Conservation (phyloP, 345 rosid species). For the Xanthoceras sorbifolium region DNA sequence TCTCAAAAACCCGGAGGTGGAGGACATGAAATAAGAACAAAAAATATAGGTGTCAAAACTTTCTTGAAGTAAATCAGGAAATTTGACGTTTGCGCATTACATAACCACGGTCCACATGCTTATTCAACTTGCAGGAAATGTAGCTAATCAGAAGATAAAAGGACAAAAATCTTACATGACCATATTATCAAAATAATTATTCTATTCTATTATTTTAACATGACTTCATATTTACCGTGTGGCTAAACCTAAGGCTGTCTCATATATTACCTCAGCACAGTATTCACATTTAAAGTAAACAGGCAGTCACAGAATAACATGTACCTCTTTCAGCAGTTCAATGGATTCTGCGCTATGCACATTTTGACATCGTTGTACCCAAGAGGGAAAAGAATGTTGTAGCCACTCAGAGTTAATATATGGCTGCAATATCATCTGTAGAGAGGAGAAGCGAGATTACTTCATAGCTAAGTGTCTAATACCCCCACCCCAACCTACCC, state of each 20-base stretch:
- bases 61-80: not conserved
- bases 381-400: slow-evolving; percentile 50
- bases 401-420: slow-evolving; percentile 76
- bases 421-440: slow-evolving; percentile 74
- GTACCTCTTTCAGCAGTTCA: slow-evolving; percentile 91
- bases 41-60: not conserved
- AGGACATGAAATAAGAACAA: not conserved
- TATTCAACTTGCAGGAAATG: not conserved
- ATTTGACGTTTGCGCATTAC: not conserved
- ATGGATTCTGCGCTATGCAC: slow-evolving; percentile 79
- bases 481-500: not conserved
- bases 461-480: slow-evolving; percentile 6
- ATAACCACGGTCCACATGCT: slow-evolving; percentile 6
- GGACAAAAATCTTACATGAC: not conserved
- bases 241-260: not conserved
- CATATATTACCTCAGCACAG: slow-evolving; percentile 1
- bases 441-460: slow-evolving; percentile 24
- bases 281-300: not conserved
- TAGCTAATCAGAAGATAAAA: not conserved
- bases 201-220: not conserved
- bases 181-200: not conserved
- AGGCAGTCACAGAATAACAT: slow-evolving; percentile 5
- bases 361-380: slow-evolving; percentile 69
- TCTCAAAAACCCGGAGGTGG: not conserved
- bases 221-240: not conserved